Evolutionary conservation across 2,329 filamentous ascomycete species (phyloP).

Genomic region (Phoma herbarum): DNA sequence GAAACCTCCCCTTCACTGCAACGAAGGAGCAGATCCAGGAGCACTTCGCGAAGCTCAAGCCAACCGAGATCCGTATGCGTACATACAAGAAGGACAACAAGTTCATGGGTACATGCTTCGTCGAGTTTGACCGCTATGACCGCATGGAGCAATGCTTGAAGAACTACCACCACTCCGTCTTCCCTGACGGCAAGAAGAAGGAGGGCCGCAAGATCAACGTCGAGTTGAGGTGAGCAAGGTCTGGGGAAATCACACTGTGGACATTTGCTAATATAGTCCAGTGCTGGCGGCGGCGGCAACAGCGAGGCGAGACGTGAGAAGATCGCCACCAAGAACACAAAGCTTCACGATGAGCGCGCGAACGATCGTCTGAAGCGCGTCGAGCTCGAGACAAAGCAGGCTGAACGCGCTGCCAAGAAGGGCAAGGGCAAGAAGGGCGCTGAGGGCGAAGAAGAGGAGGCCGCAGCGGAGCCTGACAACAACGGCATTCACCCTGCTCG

Average conservation of each 20-base stretch:
- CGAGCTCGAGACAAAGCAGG: conserved; percentile 52
- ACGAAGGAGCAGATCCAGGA: conserved; percentile 72
- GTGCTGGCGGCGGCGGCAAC: conserved; percentile 86
- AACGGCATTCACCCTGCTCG: conserved; percentile 50
- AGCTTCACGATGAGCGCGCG: conserved; percentile 75
- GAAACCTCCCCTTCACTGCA: conserved; percentile 88
- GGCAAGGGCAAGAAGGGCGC: conserved; percentile 36
- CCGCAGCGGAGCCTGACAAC: conserved; percentile 32
- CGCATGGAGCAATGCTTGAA: conserved; percentile 93
- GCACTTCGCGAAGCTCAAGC: conserved; percentile 81
- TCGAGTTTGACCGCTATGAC: conserved; percentile 87
- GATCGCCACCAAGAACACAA: conserved; percentile 85
- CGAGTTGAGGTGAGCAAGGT: conserved; percentile 75
- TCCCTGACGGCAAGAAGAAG: conserved; percentile 67
- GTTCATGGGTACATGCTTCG: conserved; percentile 60
- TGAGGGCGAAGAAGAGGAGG: conserved; percentile 21
- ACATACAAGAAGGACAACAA: conserved; percentile 51
- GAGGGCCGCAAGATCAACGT: conserved; percentile 83
- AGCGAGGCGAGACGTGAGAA: conserved; percentile 75
- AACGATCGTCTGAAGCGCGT: conserved; percentile 59
- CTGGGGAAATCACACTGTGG: neutral
- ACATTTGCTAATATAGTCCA: conserved; percentile 45
- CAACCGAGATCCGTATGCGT: conserved; percentile 68
- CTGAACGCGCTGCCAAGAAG: conserved; percentile 53
- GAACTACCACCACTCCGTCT: conserved; percentile 86